Base-by-base conservation (phyloP, 116 monocot genomes). In the Cymodocea nodosa region DNA sequence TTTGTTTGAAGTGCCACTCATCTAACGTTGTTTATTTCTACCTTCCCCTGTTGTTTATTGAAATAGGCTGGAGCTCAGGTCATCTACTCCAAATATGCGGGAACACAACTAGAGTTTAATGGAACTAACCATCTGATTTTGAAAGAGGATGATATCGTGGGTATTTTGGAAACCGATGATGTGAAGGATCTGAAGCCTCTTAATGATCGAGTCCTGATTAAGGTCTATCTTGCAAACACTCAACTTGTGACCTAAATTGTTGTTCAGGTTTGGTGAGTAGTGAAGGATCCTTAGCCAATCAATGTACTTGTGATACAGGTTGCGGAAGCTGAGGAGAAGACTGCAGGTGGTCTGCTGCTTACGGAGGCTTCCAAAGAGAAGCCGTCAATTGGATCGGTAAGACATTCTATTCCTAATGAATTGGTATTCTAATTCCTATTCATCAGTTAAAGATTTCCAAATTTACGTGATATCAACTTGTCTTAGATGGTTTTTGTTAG, bases 331-430 rank as follows among this genome's bases (percentile, higher is more conserved):
- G 89, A 89, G 61, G 80, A 74, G 68, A 89, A 80, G 73, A 89
- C 89, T 39, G 75, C 89, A 18, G 89, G 85, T 19, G 89, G 89
- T 4, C 58, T 89, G 64, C 63, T 89, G 30, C 63, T 89, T 58
- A 85, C 89, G 34, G 80, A 77, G 34, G 79, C 89, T 18, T 19
- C 82, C 17, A 84, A 89, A 63, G 89, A 89, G 59, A 89, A 80
- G 70, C 85, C 89, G 20, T 82, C 89, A 2, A 73, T 80, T 62
- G 89, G 85, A n/a, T 80, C 82, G 19, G 89, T 89, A 71, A 85
- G 82, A 51, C 35, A 36, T 18, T 60, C 6, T 3, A 1, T 30
- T 23, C 11, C 44, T 44, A 12, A 10, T 44, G 44, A 10, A 44
- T 44, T 10, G 11, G 7, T 44, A 10, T 44, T 44, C 5, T 10